Evolutionary conservation across 2,329 filamentous ascomycete genomes (phyloP).

Genomic region (Orbilia oligospora): DNA sequence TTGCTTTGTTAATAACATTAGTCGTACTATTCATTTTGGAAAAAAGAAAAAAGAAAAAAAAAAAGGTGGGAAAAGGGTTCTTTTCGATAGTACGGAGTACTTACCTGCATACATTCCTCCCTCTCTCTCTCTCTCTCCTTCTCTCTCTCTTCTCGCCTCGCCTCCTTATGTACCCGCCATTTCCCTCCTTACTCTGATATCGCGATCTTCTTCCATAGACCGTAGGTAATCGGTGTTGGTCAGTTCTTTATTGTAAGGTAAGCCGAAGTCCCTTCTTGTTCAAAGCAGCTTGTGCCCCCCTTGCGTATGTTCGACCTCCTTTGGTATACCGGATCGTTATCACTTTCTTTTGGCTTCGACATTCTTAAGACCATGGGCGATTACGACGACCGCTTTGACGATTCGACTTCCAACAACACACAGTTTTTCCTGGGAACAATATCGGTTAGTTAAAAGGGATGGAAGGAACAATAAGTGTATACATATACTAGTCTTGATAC

Average conservation of each 20-base stretch:
- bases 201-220: slow-evolving; percentile 57
- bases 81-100: no score
- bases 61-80: slow-evolving; percentile 23
- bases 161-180: slow-evolving; percentile 58
- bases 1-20: slow-evolving; percentile 33
- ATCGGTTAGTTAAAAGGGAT: neutral
- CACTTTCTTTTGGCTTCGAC: slow-evolving; percentile 1
- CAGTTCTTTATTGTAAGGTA: slow-evolving; percentile 60
- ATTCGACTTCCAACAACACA: slow-evolving; percentile 26
- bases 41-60: slow-evolving; percentile 17
- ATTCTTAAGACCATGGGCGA: slow-evolving; percentile 22
- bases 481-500: neutral
- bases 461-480: neutral
- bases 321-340: slow-evolving; percentile 9
- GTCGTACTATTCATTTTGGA: slow-evolving; percentile 32
- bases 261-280: slow-evolving; percentile 19
- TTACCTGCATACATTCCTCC: no score
- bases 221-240: slow-evolving; percentile 58
- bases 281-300: neutral
- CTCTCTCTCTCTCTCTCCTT: neutral
- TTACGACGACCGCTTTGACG: neutral
- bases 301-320: slow-evolving; percentile 21
- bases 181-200: slow-evolving; percentile 53
- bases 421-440: slow-evolving; percentile 12
- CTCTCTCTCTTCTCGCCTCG: neutral